phyloP scores from a whole-genome alignment of 176 grass and related monocot species.

The Hordeum marinum region DNA sequence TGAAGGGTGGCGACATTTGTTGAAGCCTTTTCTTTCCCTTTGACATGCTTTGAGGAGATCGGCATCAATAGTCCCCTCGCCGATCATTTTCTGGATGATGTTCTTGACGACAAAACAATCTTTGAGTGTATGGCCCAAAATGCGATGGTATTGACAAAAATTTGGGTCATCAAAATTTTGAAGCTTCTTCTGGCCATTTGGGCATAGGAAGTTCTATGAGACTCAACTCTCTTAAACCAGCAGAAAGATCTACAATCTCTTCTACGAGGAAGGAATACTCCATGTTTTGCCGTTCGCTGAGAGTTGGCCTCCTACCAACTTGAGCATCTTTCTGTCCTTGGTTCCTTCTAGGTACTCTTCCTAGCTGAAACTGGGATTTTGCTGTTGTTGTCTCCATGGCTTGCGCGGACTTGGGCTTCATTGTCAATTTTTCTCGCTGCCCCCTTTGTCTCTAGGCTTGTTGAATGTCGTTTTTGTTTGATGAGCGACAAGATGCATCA shows the following conservation, averaged over 20 bases:
- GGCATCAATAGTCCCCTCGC: no score
- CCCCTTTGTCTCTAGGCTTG: background rate
- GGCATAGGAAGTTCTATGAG: no score
- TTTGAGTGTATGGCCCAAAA: no score
- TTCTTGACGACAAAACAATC: no score
- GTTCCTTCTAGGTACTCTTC: background rate
- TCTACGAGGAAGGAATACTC: background rate
- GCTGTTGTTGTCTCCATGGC: background rate
- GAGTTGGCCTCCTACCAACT: background rate
- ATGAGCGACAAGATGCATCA: background rate
- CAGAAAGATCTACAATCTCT: background rate
- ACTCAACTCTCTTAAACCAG: background rate
- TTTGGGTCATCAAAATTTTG: no score
- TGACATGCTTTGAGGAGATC: no score
- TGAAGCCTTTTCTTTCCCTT: no score
- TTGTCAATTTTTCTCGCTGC: background rate
- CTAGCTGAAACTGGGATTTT: rapidly evolving
- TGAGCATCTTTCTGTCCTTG: rapidly evolving
- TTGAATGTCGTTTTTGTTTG: background rate
- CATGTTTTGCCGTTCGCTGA: background rate
- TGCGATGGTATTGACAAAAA: no score
- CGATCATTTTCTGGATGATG: no score
- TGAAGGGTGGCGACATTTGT: no score
- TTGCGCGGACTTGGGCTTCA: background rate
- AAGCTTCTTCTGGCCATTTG: no score